Conservation (phyloP, 2,329 filamentous ascomycete genomes). For the Paraphoma chrysanthemicola region DNA sequence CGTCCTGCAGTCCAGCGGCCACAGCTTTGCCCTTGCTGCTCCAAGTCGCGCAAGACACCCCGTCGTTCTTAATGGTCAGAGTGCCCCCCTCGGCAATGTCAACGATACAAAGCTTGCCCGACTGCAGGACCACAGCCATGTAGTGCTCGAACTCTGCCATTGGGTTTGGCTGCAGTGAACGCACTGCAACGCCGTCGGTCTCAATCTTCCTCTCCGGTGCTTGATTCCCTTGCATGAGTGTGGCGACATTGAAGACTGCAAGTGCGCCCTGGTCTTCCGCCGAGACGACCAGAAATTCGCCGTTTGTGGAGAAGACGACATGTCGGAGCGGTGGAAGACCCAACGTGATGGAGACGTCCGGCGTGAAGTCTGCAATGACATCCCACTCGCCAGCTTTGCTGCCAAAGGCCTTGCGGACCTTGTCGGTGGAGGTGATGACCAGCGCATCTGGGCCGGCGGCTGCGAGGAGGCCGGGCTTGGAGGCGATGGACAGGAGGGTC, state of each 20-base stretch:
- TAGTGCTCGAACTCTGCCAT: slow-evolving; percentile 73
- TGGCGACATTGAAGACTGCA: slow-evolving; percentile 78
- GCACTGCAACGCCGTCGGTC: slow-evolving; percentile 76
- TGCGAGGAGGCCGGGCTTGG: slow-evolving; percentile 79
- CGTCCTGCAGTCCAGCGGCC: slow-evolving; percentile 82
- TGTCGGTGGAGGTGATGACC: slow-evolving; percentile 76
- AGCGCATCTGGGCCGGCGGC: slow-evolving; percentile 85
- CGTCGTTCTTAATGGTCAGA: slow-evolving; percentile 67
- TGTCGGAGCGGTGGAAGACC: slow-evolving; percentile 80
- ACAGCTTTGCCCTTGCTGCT: slow-evolving; percentile 93
- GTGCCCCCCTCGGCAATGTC: slow-evolving; percentile 70
- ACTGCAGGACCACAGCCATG: slow-evolving; percentile 79
- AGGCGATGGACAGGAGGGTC: slow-evolving; percentile 84
- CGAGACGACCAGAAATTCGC: slow-evolving; percentile 81
- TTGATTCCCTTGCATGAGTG: slow-evolving; percentile 67
- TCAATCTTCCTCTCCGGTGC: slow-evolving; percentile 76
- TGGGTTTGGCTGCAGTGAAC: slow-evolving; percentile 81
- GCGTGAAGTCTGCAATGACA: slow-evolving; percentile 73
- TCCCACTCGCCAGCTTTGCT: slow-evolving; percentile 62
- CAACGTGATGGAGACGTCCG: slow-evolving; percentile 71
- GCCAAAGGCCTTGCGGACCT: slow-evolving; percentile 77
- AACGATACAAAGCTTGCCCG: slow-evolving; percentile 83
- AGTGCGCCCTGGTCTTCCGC: slow-evolving; percentile 82
- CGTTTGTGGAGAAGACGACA: slow-evolving; percentile 88
- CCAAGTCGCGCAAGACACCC: slow-evolving; percentile 88